Conservation (phyloP, 768 basidiomycete species). For the Glaciozyma martinii region DNA sequence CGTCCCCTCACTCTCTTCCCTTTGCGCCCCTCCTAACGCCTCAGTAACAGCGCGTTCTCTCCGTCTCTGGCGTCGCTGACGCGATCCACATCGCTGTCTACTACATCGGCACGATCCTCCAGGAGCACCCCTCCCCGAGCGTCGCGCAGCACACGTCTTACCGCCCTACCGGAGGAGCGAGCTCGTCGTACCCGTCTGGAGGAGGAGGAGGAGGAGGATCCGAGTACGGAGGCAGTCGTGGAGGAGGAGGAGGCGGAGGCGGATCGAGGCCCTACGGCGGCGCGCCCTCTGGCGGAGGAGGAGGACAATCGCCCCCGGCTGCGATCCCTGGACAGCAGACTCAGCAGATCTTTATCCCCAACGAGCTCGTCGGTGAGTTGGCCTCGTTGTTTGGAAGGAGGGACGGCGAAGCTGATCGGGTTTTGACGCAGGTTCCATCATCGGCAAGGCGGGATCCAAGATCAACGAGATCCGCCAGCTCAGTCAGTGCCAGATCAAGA, state of each 20-base stretch:
- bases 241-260: conserved; percentile 5
- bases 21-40: not conserved
- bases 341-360: conserved; percentile 97
- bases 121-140: conserved; percentile 55
- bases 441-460: conserved; percentile 95
- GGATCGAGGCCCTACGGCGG: conserved; percentile 1
- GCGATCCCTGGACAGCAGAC: conserved; percentile 58
- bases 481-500: conserved; percentile 93
- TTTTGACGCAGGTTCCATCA: conserved; percentile 58
- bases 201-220: not conserved
- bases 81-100: conserved; percentile 99
- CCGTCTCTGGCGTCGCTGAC: conserved; percentile 96
- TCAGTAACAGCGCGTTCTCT: conserved; percentile 69
- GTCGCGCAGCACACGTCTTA: conserved; percentile 45
- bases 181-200: not conserved
- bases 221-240: not conserved
- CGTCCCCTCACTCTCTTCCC: conserved; percentile 33
- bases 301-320: not conserved
- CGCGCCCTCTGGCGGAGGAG: not conserved
- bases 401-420: not conserved
- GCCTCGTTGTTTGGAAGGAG: too few species aligned
- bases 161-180: conserved; percentile 39
- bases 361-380: conserved; percentile 68
- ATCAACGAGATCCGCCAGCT: conserved; percentile 97
- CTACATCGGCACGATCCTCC: conserved; percentile 93